Conservation (phyloP, 129 eudicot species). For the Chrysanthemum seticuspe region DNA sequence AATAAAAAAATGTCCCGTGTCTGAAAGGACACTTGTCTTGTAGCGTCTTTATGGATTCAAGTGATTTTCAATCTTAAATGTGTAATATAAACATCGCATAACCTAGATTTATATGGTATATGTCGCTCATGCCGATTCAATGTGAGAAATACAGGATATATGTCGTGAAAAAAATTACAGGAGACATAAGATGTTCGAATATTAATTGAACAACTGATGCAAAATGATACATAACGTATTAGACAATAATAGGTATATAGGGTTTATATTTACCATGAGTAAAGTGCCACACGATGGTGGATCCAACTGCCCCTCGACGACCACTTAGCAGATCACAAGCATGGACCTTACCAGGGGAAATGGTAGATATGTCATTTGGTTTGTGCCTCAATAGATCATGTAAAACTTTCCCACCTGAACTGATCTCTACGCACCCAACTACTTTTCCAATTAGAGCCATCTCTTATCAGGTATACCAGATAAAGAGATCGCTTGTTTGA, state of each 20-base stretch:
- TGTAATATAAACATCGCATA: too few relatives aligned
- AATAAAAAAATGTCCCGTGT: too few relatives aligned
- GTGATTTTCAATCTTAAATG: too few relatives aligned
- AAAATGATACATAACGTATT: background rate
- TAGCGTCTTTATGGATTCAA: too few relatives aligned
- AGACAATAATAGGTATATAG: background rate
- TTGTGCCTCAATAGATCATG: conserved; percentile 15
- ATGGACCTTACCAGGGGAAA: conserved; percentile 8
- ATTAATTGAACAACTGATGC: background rate
- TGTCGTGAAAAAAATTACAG: background rate
- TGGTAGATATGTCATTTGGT: conserved; percentile 5
- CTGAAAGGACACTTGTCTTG: too few relatives aligned
- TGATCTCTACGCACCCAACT: background rate
- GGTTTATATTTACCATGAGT: background rate
- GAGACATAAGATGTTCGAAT: background rate
- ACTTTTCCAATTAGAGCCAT: background rate
- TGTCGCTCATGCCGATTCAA: too few relatives aligned
- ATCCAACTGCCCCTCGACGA: conserved; percentile 2
- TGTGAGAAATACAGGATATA: too few relatives aligned
- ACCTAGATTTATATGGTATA: too few relatives aligned
- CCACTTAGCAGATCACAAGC: conserved; percentile 11
- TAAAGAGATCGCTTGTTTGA: too few relatives aligned
- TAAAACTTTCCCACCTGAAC: conserved; percentile 9
- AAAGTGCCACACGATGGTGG: conserved; percentile 2
- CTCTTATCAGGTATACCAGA: too few relatives aligned